phyloP scores from a whole-genome alignment of 495 filamentous ascomycete genomes.

The Recurvomyces mirabilis region DNA sequence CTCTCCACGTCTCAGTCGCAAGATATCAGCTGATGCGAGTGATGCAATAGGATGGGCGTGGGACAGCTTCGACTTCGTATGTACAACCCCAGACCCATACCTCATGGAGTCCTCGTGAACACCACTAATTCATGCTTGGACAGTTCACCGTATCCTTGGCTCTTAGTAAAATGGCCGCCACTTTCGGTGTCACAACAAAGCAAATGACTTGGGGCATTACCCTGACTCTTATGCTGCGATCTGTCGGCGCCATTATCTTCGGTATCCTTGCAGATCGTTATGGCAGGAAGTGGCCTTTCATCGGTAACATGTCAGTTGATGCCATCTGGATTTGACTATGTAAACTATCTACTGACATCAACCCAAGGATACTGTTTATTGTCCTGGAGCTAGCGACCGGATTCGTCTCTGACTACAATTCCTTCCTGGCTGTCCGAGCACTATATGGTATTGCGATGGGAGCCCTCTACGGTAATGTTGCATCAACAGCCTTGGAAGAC shows the following conservation, averaged over 20 bases:
- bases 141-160: constrained; percentile 82
- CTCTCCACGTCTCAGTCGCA: too few species aligned
- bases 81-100: too few species aligned
- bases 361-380: constrained; percentile 78
- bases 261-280: constrained; percentile 74
- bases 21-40: too few species aligned
- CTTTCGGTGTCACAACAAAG: constrained; percentile 52
- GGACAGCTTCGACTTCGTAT: constrained; percentile 87
- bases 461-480: constrained; percentile 80
- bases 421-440: constrained; percentile 71
- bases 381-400: constrained; percentile 68
- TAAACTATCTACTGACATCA: too few species aligned
- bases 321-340: too few species aligned
- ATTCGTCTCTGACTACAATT: constrained; percentile 63
- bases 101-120: too few species aligned
- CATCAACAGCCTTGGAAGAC: constrained; percentile 77
- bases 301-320: constrained; percentile 71
- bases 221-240: constrained; percentile 68
- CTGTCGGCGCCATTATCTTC: constrained; percentile 61
- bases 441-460: constrained; percentile 86
- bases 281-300: constrained; percentile 80
- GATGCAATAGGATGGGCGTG: too few species aligned
- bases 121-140: too few species aligned
- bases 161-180: constrained; percentile 51
- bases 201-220: constrained; percentile 91